phyloP scores from a whole-genome alignment of 306 rosid genomes.

The Vigna trinervia region DNA sequence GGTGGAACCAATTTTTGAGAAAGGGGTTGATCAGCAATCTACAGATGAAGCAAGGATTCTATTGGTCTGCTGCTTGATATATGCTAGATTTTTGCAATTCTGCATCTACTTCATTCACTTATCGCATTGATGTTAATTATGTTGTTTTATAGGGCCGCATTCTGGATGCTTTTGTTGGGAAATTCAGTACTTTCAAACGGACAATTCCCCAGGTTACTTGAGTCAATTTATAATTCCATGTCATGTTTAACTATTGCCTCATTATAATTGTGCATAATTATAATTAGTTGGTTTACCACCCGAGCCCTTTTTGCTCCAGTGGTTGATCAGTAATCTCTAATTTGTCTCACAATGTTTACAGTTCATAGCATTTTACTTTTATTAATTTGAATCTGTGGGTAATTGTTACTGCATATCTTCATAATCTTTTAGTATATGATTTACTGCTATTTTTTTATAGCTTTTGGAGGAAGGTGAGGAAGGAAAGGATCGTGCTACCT shows the following conservation, averaged over 20 bases:
- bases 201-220: slow-evolving; percentile 91
- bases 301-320: too few species aligned
- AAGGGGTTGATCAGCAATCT: slow-evolving; percentile 92
- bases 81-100: slow-evolving; percentile 41
- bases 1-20: slow-evolving; percentile 99
- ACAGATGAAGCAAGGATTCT: slow-evolving; percentile 97
- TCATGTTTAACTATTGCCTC: slow-evolving; percentile 12
- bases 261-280: not conserved
- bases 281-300: too few species aligned
- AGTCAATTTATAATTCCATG: slow-evolving; percentile 20
- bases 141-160: slow-evolving; percentile 81
- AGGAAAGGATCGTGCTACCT: slow-evolving; percentile 85
- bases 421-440: slow-evolving; percentile 36
- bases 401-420: slow-evolving; percentile 23
- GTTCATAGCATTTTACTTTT: slow-evolving; percentile 7
- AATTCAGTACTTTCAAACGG: slow-evolving; percentile 92
- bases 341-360: slow-evolving; percentile 23
- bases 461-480: slow-evolving; percentile 97
- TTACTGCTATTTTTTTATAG: slow-evolving; percentile 49
- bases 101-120: slow-evolving; percentile 32
- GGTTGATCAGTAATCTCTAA: not conserved
- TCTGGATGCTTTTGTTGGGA: slow-evolving; percentile 98
- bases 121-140: slow-evolving; percentile 37
- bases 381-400: slow-evolving; percentile 26
- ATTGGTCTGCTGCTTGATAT: slow-evolving; percentile 66